These are phyloP conservation scores for Metschnikowia chrysomelidarum DNA, from an alignment of 805 yeast genomes.

Conservation along the genomic window DNA sequence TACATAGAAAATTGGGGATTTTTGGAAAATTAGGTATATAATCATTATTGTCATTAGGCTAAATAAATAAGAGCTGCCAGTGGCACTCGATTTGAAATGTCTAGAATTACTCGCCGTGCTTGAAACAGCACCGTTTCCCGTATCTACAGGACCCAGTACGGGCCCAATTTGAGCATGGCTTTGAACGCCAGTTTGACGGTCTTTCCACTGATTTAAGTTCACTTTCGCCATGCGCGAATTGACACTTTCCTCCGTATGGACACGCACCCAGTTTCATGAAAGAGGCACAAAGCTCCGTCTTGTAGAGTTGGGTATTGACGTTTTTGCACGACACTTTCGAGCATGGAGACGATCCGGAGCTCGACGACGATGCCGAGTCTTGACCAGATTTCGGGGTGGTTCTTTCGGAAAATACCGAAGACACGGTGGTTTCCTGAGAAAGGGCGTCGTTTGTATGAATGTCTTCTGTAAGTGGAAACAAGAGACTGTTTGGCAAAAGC, in stretches of 20 bases:
- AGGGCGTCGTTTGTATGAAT: too few relatives aligned
- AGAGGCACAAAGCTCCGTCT: conserved; percentile 86
- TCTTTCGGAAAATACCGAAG: background rate
- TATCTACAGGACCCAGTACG: conserved; percentile 81
- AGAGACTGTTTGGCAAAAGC: conserved; percentile 24
- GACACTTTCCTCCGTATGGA: conserved; percentile 90
- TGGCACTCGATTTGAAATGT: conserved; percentile 1
- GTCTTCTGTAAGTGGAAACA: conserved; percentile 37
- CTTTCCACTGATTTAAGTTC: conserved; percentile 74
- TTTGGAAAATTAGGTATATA: background rate
- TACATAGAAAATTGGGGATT: conserved; percentile 10
- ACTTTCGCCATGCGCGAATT: conserved; percentile 85
- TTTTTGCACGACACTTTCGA: conserved; percentile 8
- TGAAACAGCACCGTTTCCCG: conserved; percentile 90
- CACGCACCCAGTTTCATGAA: conserved; percentile 66
- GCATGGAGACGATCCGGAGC: conserved; percentile 6
- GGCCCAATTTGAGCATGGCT: conserved; percentile 87
- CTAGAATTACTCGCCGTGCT: conserved; percentile 53
- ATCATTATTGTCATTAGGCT: conserved; percentile 7
- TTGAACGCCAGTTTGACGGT: conserved; percentile 84
- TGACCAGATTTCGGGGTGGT: conserved; percentile 9
- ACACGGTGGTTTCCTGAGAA: too few relatives aligned
- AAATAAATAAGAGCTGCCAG: conserved; percentile 3
- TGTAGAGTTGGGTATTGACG: conserved; percentile 69
- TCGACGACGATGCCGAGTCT: conserved; percentile 10